phyloP scores from a whole-genome alignment of 2,329 filamentous ascomycete genomes.

The Phialophora tarda region DNA sequence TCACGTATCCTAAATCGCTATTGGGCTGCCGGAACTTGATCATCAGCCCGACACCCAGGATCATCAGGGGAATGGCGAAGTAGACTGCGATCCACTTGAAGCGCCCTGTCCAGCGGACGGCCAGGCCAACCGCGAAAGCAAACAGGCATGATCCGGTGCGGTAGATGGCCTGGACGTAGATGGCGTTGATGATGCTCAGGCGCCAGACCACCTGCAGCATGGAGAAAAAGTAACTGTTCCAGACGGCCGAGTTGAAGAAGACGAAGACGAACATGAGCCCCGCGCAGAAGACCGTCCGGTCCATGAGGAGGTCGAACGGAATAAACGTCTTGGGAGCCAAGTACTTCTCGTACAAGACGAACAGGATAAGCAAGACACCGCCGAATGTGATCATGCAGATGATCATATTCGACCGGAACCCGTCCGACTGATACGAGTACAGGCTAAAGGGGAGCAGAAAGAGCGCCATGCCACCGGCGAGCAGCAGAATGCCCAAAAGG shows the following conservation, averaged over 20 bases:
- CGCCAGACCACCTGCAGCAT: slow-evolving; percentile 34
- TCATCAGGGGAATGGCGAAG: slow-evolving; percentile 57
- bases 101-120: slow-evolving; percentile 48
- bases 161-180: slow-evolving; percentile 58
- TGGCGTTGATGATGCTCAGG: slow-evolving; percentile 56
- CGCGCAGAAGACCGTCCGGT: slow-evolving; percentile 37
- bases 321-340: slow-evolving; percentile 60
- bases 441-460: slow-evolving; percentile 70
- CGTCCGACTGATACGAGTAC: slow-evolving; percentile 45
- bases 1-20: slow-evolving; percentile 55
- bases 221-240: slow-evolving; percentile 43
- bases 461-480: slow-evolving; percentile 64
- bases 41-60: slow-evolving; percentile 59
- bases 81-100: slow-evolving; percentile 58
- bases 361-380: slow-evolving; percentile 57
- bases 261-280: slow-evolving; percentile 32
- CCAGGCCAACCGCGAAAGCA: no score
- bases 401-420: slow-evolving; percentile 53
- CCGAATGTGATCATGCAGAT: slow-evolving; percentile 61
- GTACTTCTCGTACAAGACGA: slow-evolving; percentile 60
- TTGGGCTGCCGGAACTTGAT: slow-evolving; percentile 59
- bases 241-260: slow-evolving; percentile 42
- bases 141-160: slow-evolving; percentile 57
- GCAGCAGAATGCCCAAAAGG: slow-evolving; percentile 63
- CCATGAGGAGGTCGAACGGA: slow-evolving; percentile 53